Evolutionary conservation across 2,329 filamentous ascomycete genomes (phyloP), one percentile per base, ranked within the genome.

Genomic region (Trichoderma gracile): DNA sequence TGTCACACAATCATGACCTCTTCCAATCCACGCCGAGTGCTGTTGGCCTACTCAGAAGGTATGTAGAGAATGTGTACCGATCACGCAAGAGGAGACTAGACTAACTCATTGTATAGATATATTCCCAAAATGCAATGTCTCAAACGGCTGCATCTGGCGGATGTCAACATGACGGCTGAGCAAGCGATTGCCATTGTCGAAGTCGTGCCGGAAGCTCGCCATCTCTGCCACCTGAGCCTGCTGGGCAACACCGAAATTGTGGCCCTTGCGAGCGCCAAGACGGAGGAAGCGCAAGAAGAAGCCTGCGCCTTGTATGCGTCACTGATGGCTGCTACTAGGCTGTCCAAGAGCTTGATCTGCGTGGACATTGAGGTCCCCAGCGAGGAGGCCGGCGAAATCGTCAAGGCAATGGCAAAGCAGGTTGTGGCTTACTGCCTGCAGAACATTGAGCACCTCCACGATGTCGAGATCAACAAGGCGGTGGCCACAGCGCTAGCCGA

Each of bases 281-380:
- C 91, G 6, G 92, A 95, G 70, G 88, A 88, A 64, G 84, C 83
- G 1, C 92, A 97, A 75, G 94, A 98, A 77, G 94, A 98, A 77
- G 94, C 95, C 0, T 97, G 92, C 71, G 95, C 95, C 1, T 78
- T 98, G 7, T 98, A 96, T 74, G 93, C 95, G 1, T 97, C 93
- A 2, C 82, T 98, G 21, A 89, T 97, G 79, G 91, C 93, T 5
- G 94, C 94, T 0, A 89, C 92, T 1, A 87, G 93, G 60, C 85
- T 97, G 0, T 97, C 93, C 1, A 85, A 86, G 57, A 91, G 89
- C 15, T 84, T 99, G 38, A 88, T 98, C 33, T 94, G 92, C 65
- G 85, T 99, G 66, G 95, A 98, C 73, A 91, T 98, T 65, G 93
- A 98, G 70, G 88, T 96, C 2, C 95, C 94, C 0, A 88, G 84